Evolutionary conservation across 2,329 filamentous ascomycete genomes (phyloP), one percentile per base, ranked within the genome.

Genomic region (Fusarium virguliforme): DNA sequence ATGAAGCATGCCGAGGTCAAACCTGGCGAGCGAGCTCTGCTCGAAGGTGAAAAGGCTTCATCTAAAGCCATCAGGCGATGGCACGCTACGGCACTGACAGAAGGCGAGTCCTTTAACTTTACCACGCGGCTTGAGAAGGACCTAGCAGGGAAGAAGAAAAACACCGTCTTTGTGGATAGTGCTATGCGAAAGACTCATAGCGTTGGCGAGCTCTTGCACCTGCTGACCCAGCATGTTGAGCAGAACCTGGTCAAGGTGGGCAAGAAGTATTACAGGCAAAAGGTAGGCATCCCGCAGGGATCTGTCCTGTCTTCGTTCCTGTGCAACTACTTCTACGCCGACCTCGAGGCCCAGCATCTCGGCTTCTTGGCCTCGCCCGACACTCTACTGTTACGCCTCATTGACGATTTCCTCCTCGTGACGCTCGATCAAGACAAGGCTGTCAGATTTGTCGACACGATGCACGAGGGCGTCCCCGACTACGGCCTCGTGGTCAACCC

Each of bases 271-370:
- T 98, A 96, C 79, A 89, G 94, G 26, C 96, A 99, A 79, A 95
- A 91, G 79, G 84, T 87, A 24, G 96, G 96, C 13, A 98, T 99
- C 40, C 95, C 96, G 0, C 96, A 99, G 79, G 96, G 96, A 8
- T 98, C 95, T 0, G 88, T 98, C 1, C 79, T 99, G 6, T 98
- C 95, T 0, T 93, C 92, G 46, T 85, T 94, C 41, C 85, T 99
- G 6, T 98, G 96, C 85, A 98, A 94, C 81, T 95, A 97, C 81
- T 98, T 98, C 80, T 99, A 99, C 78, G 95, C 93, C 6, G 90
- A 96, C 68, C 87, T 98, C 2, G 96, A 99, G 80, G 81, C 82
- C 7, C 85, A 90, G 28, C 83, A 91, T 13, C 84, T 98, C 3
- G 78, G 76, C 0, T 98, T 98, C 76, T 81, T 96, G 15, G 76